Base-by-base conservation (phyloP, 345 rosid species). In the Cochlearia excelsa region DNA sequence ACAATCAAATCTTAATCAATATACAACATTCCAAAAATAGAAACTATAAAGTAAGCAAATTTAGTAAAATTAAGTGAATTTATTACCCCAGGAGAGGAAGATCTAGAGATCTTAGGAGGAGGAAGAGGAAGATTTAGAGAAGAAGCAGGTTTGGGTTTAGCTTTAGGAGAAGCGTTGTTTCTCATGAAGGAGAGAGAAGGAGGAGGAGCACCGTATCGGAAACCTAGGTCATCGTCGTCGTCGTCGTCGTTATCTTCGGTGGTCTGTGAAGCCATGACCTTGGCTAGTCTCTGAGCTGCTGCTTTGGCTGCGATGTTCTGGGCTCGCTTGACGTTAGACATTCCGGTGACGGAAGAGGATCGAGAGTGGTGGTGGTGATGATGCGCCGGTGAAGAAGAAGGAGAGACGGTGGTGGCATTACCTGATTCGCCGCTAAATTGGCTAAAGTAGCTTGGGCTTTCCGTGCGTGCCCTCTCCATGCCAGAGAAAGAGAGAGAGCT, bases 211-310 rank as follows among this genome's bases (percentile, higher is more conserved):
- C 84, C 82, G 69, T 86, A 93, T 7, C 94, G 85, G 75, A 89
- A 89, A 38, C 81, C 91, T 65, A 85, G 83, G 61, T 86, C 95
- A 57, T 79, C 93, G 38, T 78, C 79, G 1, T 78, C 79, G 1
- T 71, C 80, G 4, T 73, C 87, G 3, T 88, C 95, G 9, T 82
- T 92, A 33, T 85, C 94, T 30, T 81, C 91, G 30, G 88, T 74
- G 5, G 97, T 83, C 74, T 90, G 97, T 37, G 99, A 94, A 59
- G 97, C 99, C 99, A 94, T 94, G 66, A 94, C 99, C 70, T 85
- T 95, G 70, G 99, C 99, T 8, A 94, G 90, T 26, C 99, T 82
- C 75, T 82, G 95, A 51, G 99, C 99, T 0, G 97, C 99, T 28
- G 97, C 97, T 75, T 82, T 94, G 11, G 99, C 97, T 8, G 97